Evolutionary conservation across 805 yeast genomes (phyloP), one percentile per base, ranked within the genome.

Genomic region (Ogataea henricii): DNA sequence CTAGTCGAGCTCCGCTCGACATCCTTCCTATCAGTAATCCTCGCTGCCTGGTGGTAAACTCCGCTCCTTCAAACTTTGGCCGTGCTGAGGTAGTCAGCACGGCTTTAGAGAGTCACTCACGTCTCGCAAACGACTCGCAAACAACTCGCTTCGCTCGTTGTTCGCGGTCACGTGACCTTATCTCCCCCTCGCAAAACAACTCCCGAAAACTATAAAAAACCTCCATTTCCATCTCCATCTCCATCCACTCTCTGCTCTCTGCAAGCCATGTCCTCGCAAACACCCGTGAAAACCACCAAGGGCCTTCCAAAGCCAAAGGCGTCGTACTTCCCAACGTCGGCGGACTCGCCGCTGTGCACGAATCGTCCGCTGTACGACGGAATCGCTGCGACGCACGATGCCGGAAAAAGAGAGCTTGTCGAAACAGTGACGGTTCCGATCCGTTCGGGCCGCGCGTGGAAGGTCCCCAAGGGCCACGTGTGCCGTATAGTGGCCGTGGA

Each of bases 401-500:
- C 62, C 2, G 73, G 77, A 4, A 60, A 69, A 14, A 72, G 79
- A 52, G 70, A 76, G 22, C 59, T 73, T 40, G 68, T 72, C 18
- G 71, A 76, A 34, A 59, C 66, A 6, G 68, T 77, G 48, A 58
- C 65, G 4, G 73, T 81, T 48, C 74, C 78, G 18, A 80, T 82
- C 32, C 67, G 87, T 53, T 70, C 82, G 1, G 89, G 83, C 3
- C 69, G 75, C 40, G 85, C 87, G 0, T 79, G 83, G 70, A 77
- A 77, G 51, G 80, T 82, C n/a, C 82, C 84, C 14, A 81, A 81
- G 17, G 82, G 79, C 20, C 71, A 77, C 25, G 74, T 82, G 25
- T 79, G 83, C 49, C 69, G 87, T 33, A 69, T 83, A 46, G 76
- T 81, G 3, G 78, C 86, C 1, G 83, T 86, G 2, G 82, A 83